Evolutionary conservation across 805 yeast genomes (phyloP).

Genomic region (Maudiozyma bulderi): DNA sequence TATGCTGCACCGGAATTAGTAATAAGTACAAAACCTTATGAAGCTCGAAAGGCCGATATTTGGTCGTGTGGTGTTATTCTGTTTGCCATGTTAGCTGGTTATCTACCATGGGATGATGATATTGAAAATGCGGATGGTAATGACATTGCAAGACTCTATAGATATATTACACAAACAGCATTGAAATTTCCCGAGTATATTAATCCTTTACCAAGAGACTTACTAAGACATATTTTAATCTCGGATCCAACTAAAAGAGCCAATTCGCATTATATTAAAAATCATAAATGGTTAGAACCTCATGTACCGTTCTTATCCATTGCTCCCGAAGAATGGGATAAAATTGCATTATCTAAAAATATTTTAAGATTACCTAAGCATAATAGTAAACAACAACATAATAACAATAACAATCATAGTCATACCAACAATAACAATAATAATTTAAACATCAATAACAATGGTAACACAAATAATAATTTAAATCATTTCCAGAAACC

Average conservation of each 20-base stretch:
- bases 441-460: conserved; percentile 4
- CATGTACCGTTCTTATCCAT: conserved; percentile 80
- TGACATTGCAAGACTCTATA: conserved; percentile 81
- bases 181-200: conserved; percentile 93
- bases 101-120: conserved; percentile 95
- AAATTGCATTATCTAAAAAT: conserved; percentile 14
- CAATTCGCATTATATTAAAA: conserved; percentile 55
- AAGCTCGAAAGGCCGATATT: conserved; percentile 88
- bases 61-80: conserved; percentile 96
- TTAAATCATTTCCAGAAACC: not conserved
- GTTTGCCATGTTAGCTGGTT: conserved; percentile 96
- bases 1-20: conserved; percentile 98
- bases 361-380: conserved; percentile 10
- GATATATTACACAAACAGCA: conserved; percentile 83
- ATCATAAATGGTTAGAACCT: conserved; percentile 81
- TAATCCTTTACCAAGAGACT: conserved; percentile 82
- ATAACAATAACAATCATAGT: not conserved
- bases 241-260: conserved; percentile 77
- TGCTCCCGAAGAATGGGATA: conserved; percentile 89
- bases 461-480: conserved; percentile 3
- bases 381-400: conserved; percentile 6
- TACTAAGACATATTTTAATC: conserved; percentile 71
- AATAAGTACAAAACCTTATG: conserved; percentile 80
- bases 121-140: conserved; percentile 93
- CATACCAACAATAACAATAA: conserved; percentile 4